These are phyloP conservation scores for Odonthalia washingtoniensis DNA, from an alignment of 31 red algal species.

Conservation along the genomic window DNA sequence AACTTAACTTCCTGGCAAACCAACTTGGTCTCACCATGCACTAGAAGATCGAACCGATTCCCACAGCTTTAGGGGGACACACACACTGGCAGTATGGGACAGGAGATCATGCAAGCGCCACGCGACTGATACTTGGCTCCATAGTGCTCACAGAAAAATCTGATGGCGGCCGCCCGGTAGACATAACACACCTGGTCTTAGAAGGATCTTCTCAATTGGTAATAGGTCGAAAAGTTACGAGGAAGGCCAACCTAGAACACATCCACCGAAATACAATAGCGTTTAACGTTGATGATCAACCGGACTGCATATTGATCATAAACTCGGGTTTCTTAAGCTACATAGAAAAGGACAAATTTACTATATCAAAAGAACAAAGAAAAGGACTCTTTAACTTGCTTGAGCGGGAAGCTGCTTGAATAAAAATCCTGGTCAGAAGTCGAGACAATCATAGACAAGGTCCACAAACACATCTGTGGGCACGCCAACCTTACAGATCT, in stretches of 20 bases:
- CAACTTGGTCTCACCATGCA: neutral
- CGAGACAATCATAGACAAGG: neutral
- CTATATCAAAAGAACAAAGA: neutral
- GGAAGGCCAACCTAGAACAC: neutral
- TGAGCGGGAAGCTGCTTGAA: neutral
- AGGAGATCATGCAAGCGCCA: neutral
- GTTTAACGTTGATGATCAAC: too few species aligned
- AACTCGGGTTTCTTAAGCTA: neutral
- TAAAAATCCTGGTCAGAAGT: neutral
- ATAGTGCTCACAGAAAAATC: neutral
- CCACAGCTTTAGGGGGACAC: neutral
- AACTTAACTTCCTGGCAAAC: neutral
- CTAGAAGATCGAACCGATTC: neutral
- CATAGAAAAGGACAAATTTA: neutral
- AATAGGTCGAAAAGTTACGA: neutral
- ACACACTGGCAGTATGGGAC: neutral
- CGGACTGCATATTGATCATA: too few species aligned
- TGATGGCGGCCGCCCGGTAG: too few species aligned
- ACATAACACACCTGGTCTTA: neutral
- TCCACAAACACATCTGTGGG: neutral
- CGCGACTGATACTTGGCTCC: neutral
- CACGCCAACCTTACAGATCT: neutral
- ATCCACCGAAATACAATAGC: too few species aligned
- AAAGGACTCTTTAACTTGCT: too few species aligned
- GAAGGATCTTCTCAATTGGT: neutral